A percentile compares a stretch with the other conserved stretches of the same genome.
Evolutionary conservation across 371 early-diverging fungal genomes (phyloP).

Genomic region (Apophysomyces elegans): DNA sequence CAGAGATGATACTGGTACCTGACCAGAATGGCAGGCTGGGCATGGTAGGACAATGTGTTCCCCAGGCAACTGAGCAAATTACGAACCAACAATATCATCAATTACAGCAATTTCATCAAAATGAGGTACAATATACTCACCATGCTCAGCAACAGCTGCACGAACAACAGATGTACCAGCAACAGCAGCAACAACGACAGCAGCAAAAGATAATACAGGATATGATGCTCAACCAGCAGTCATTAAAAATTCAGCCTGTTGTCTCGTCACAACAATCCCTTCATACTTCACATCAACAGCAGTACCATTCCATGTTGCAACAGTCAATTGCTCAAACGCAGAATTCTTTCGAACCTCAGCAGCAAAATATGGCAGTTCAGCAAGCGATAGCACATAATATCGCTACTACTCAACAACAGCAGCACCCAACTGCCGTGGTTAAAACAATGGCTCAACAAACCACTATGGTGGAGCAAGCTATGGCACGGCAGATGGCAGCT

Average conservation of each 20-base stretch:
- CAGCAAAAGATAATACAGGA: conserved; percentile 2
- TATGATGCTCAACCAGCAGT: background rate
- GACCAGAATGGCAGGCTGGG: conserved; percentile 10
- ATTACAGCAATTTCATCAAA: conserved; percentile 1
- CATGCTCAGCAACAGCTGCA: background rate
- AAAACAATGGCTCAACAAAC: background rate
- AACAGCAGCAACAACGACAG: background rate
- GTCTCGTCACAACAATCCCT: background rate
- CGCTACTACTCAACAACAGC: background rate
- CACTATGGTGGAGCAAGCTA: conserved; percentile 22
- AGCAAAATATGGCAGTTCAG: background rate
- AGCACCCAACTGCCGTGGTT: background rate
- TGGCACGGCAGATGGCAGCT: conserved; percentile 23
- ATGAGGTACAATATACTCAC: background rate
- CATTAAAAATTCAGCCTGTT: background rate
- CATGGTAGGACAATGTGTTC: conserved; percentile 1
- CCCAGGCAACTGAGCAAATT: conserved; percentile 2
- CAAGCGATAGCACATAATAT: conserved; percentile 3
- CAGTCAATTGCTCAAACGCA: background rate
- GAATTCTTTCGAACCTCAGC: background rate
- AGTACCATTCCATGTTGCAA: background rate
- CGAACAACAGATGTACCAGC: background rate
- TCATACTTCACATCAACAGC: background rate
- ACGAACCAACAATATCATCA: background rate
- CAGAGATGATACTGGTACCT: conserved; percentile 6